Percentiles rank a stretch among this genome's conserved stretches.
Evolutionary conservation across 495 filamentous ascomycete species (phyloP).

Genomic region (Penicillium lagena): DNA sequence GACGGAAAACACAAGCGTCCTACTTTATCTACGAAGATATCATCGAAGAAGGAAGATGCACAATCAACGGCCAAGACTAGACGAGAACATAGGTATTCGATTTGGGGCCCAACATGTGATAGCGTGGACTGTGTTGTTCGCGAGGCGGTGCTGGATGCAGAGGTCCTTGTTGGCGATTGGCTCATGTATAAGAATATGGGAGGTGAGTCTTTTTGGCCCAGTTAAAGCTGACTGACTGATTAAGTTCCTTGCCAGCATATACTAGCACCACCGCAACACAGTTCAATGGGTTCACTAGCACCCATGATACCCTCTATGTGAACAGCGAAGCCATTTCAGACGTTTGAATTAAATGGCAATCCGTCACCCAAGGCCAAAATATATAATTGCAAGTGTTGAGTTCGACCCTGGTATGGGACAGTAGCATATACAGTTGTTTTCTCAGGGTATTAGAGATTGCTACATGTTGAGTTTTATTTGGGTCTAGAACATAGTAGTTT

Average conservation of each 20-base stretch:
- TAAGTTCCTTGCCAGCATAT: slow-evolving; percentile 9
- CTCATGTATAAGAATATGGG: slow-evolving; percentile 29
- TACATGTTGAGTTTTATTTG: too few relatives aligned
- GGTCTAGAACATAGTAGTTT: too few relatives aligned
- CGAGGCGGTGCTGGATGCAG: slow-evolving; percentile 9
- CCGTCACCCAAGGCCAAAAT: too few relatives aligned
- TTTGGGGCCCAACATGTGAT: slow-evolving; percentile 34
- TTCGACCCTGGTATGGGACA: too few relatives aligned
- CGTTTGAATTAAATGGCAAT: background rate
- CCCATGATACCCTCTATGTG: slow-evolving; percentile 8
- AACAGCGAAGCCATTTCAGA: slow-evolving; percentile 7
- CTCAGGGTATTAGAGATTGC: too few relatives aligned
- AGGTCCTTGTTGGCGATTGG: slow-evolving; percentile 28
- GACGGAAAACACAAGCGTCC: too few relatives aligned
- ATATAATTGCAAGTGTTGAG: too few relatives aligned
- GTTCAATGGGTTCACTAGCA: slow-evolving; percentile 24
- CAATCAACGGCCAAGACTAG: background rate
- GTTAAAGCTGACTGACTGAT: background rate
- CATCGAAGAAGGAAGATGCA: background rate
- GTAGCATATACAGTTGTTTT: too few relatives aligned
- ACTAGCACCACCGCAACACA: slow-evolving; percentile 18
- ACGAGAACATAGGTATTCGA: slow-evolving; percentile 14
- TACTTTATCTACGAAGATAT: too few relatives aligned
- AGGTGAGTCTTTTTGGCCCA: slow-evolving; percentile 7
- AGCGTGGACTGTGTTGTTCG: slow-evolving; percentile 20